Conservation (phyloP, 495 filamentous ascomycete species). For the Daldinia vernicosa region DNA sequence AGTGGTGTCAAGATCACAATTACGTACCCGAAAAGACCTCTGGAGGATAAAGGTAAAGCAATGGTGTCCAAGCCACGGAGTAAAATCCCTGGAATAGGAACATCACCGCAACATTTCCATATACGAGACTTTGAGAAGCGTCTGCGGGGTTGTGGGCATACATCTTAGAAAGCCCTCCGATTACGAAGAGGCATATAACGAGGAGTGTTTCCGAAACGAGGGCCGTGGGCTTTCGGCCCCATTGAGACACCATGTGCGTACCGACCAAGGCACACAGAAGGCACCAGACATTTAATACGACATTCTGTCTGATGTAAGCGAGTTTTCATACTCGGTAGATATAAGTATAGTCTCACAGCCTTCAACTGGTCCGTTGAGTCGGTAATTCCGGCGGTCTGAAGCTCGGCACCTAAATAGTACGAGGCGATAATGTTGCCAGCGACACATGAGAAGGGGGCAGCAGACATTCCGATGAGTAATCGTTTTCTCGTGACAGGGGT, state of each 20-base stretch:
- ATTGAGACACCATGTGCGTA: constrained; percentile 51
- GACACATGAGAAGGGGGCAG: constrained; percentile 57
- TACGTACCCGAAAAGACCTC: constrained; percentile 40
- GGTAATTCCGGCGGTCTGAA: constrained; percentile 59
- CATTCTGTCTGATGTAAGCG: background rate
- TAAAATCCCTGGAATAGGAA: constrained; percentile 62
- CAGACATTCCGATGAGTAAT: constrained; percentile 56
- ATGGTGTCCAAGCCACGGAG: constrained; percentile 59
- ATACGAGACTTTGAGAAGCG: constrained; percentile 50
- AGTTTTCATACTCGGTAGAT: background rate
- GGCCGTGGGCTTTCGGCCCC: constrained; percentile 57
- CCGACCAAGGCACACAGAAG: constrained; percentile 50
- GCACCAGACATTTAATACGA: constrained; percentile 57
- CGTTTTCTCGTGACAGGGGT: constrained; percentile 54
- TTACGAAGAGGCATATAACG: constrained; percentile 59
- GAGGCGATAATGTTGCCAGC: constrained; percentile 62
- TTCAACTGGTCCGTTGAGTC: constrained; percentile 53
- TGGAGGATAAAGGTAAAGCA: constrained; percentile 60
- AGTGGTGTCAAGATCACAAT: background rate
- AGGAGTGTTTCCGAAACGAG: constrained; percentile 50
- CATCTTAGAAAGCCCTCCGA: constrained; percentile 59
- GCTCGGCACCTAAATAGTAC: constrained; percentile 58
- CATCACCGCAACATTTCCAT: constrained; percentile 52
- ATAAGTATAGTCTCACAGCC: constrained; percentile 49
- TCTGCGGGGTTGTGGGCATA: constrained; percentile 54